Evolutionary conservation across 2,329 filamentous ascomycete species (phyloP), one percentile per base, ranked within the genome.

Genomic region (Plectosphaerella cucumerina): DNA sequence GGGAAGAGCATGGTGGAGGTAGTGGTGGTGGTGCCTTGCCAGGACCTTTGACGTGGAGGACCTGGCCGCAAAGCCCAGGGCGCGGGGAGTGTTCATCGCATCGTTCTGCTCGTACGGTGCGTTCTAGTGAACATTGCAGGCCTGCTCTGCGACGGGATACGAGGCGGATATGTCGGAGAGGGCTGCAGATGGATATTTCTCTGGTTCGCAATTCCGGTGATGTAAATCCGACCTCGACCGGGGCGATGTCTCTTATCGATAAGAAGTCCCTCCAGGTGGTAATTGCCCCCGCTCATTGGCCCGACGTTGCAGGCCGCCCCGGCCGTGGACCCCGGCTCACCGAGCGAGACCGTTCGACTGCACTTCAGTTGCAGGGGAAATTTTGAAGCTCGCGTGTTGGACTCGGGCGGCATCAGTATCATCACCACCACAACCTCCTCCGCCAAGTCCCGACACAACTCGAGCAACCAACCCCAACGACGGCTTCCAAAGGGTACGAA

Each of bases 51-150:
- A 20, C 3, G 33, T n/a, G 39, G 56, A 57, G 53, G 55, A 56
- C 58, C 60, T 57, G 60, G 61, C 58, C 50, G 58, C 50, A 44
- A 56, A 58, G 59, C 62, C 58, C 56, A 63, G 57, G 53, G 64
- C 58, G 56, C 61, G 58, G 58, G 58, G 57, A 53, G 56, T 56
- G 57, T 57, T 65, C 65, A 67, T 68, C 49, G 65, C 62, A 61
- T 55, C 33, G 33, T 47, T 37, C 34, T 21, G 14, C 18, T n/a
- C 12, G 33, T 26, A 3, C 18, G 33, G 39, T 42, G 39, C 20
- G n/a, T 42, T 17, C 17, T 20, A 18, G 18, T 17, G 39, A 42
- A n/a, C 39, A 42, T 42, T 18, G 17, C 39, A 42, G 39, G 39
- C 20, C 39, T 21, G 10, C 17, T 15, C 35, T 5, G 35, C 8